Percentiles rank a stretch among this genome's conserved stretches.
phyloP scores from a whole-genome alignment of 441 rosid species.

The Macaranga tanarius region DNA sequence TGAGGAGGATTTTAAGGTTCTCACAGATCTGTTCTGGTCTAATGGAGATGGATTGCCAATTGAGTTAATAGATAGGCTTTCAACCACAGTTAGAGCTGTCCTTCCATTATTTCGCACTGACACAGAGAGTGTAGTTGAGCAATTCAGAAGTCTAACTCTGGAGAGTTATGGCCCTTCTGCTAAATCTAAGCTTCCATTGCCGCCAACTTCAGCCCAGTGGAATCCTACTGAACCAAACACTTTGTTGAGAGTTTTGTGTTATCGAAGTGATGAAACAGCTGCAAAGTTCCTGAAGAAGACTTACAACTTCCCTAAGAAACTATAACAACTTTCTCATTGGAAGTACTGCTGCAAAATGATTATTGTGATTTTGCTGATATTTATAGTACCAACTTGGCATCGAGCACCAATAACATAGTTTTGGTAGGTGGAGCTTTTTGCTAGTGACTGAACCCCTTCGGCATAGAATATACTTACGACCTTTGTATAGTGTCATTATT shows the following conservation, averaged over 20 bases:
- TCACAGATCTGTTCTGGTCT: slow-evolving; percentile 89
- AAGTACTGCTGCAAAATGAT: background rate
- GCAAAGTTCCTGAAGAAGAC: slow-evolving; percentile 82
- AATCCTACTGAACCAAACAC: slow-evolving; percentile 81
- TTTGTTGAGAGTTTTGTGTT: slow-evolving; percentile 73
- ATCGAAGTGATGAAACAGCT: slow-evolving; percentile 78
- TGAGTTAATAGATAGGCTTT: slow-evolving; percentile 68
- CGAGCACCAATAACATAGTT: slow-evolving; percentile 5
- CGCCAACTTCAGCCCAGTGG: slow-evolving; percentile 89
- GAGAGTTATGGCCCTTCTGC: slow-evolving; percentile 48
- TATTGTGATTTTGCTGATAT: slow-evolving; percentile 13
- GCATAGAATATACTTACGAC: background rate
- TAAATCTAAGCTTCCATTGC: slow-evolving; percentile 74
- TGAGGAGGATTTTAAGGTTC: slow-evolving; percentile 80
- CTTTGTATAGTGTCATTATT: slow-evolving; percentile 21
- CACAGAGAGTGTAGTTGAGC: slow-evolving; percentile 67
- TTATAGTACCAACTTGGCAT: background rate
- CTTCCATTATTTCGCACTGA: slow-evolving; percentile 74
- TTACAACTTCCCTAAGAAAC: slow-evolving; percentile 83
- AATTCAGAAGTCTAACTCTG: slow-evolving; percentile 48
- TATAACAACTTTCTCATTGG: slow-evolving; percentile 31
- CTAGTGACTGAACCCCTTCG: background rate
- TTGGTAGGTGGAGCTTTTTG: background rate
- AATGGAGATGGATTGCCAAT: slow-evolving; percentile 90
- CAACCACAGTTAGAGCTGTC: slow-evolving; percentile 53